These are phyloP conservation scores for Euphorbia lathyris DNA, from an alignment of 345 rosid genomes.

Conservation along the genomic window DNA sequence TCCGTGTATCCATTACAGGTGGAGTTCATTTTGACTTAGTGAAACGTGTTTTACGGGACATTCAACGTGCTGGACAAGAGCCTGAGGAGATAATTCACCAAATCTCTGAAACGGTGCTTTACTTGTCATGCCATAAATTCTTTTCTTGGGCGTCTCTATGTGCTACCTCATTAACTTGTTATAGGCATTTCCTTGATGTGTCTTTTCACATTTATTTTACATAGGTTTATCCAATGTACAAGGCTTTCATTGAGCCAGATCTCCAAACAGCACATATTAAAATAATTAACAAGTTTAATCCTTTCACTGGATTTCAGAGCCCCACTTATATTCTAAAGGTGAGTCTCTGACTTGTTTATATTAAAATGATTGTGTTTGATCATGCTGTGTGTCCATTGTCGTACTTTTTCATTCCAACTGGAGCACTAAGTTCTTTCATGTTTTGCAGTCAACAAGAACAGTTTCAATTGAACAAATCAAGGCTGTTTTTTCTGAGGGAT, in stretches of 20 bases:
- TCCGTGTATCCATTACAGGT: conserved; percentile 96
- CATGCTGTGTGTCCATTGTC: background rate
- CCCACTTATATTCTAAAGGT: conserved; percentile 96
- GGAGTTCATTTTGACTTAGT: conserved; percentile 98
- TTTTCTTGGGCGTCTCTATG: conserved; percentile 14
- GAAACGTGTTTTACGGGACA: conserved; percentile 90
- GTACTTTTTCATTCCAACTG: conserved; percentile 13
- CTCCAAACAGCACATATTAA: conserved; percentile 93
- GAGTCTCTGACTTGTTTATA: conserved; percentile 11
- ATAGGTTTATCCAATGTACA: conserved; percentile 99
- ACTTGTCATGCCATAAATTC: conserved; percentile 19
- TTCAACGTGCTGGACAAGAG: conserved; percentile 97
- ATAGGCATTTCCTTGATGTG: background rate
- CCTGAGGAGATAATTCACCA: conserved; percentile 99
- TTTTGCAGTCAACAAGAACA: conserved; percentile 61
- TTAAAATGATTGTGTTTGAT: background rate
- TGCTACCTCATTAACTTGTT: conserved; percentile 12
- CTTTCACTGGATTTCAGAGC: conserved; percentile 94
- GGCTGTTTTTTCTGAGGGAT: conserved; percentile 55
- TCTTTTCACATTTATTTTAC: conserved; percentile 7
- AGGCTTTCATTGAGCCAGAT: conserved; percentile 99
- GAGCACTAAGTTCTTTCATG: conserved; percentile 25
- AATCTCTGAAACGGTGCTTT: conserved; percentile 88
- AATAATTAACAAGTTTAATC: conserved; percentile 94
- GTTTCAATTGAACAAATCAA: conserved; percentile 75